These are phyloP conservation scores for Meira nashicola DNA, from an alignment of 1,284 basidiomycete species.

Conservation along the genomic window DNA sequence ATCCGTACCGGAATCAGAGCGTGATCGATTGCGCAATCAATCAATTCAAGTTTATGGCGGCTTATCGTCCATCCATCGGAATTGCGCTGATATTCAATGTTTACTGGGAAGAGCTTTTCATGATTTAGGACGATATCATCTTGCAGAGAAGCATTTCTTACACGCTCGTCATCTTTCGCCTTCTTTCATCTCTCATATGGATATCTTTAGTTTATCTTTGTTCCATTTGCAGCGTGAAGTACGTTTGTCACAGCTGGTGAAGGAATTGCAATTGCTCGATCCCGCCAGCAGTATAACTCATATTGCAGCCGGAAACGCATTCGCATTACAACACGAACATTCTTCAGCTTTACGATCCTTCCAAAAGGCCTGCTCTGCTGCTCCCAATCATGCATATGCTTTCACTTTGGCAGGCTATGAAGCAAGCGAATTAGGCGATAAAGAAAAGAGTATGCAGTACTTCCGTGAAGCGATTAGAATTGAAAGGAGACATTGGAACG, in stretches of 20 bases:
- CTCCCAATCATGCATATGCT: constrained; percentile 47
- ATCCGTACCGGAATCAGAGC: not conserved
- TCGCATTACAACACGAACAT: constrained; percentile 46
- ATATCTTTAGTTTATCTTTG: constrained; percentile 47
- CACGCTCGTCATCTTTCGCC: constrained; percentile 30
- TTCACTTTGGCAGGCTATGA: constrained; percentile 51
- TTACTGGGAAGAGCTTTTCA: constrained; percentile 39
- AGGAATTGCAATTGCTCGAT: constrained; percentile 36
- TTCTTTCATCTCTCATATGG: constrained; percentile 37
- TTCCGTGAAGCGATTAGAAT: constrained; percentile 43
- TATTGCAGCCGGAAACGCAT: constrained; percentile 48
- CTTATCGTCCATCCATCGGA: constrained; percentile 14
- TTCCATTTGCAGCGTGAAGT: constrained; percentile 52
- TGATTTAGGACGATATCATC: constrained; percentile 39
- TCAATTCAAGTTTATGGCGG: not conserved
- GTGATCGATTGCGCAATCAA: too few species aligned
- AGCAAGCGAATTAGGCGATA: constrained; percentile 40
- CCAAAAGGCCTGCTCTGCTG: constrained; percentile 36
- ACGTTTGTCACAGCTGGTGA: constrained; percentile 40
- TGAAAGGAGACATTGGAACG: constrained; percentile 49
- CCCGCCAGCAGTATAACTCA: constrained; percentile 32
- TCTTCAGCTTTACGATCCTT: constrained; percentile 44
- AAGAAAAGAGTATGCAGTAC: constrained; percentile 39
- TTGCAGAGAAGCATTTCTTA: constrained; percentile 38
- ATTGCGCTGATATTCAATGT: constrained; percentile 29